Base-by-base conservation (phyloP, 1,284 basidiomycete genomes). In the Pascua guehoae region DNA sequence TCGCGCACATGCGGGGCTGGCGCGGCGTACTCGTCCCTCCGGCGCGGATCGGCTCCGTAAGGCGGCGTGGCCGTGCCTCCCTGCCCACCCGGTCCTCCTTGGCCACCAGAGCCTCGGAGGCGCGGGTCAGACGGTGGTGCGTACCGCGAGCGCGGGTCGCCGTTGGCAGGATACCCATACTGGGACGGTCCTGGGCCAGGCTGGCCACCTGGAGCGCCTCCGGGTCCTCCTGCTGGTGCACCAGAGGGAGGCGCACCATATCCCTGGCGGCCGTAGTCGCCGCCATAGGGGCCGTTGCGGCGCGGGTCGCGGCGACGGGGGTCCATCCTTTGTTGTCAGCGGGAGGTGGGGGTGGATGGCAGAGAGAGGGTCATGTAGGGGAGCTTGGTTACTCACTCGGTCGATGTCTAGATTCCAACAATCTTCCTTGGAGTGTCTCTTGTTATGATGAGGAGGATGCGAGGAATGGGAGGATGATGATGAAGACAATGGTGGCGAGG, bases 301-400 rank as follows among this genome's bases (percentile, higher is more conserved):
- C 61, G 48, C 16, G 61, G 61, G 46, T 62, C 58, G 45, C 58
- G 51, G 54, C 54, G 45, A 10, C 54, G 48, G 12, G 58, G 54
- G 17, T 57, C 54, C 54, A 56, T 56, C 9, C 12, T 32, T n/a
- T 47, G 52, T 14, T 45, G 53, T 46, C 40, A 43, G 46, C n/a
- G 16, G 5, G 38, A 24, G 5, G 11, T 47, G 24, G 9, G 45
- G 24, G 4, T 24, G 14, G 4, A n/a, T 32, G 24, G 24, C 24
- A 32, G 4, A 7, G 4, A 32, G 24, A 32, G 24, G 24, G 24
- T 32, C 24, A 32, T 32, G 24, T 32, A 7, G 24, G 7, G 4
- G 3, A 7, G 24, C 4, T 7, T 32, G 24, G 24, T 3, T 32
- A 32, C 24, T 7, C 7, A 32, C 24, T 32, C 24, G 24, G 7